Evolutionary conservation across 345 rosid genomes (phyloP).

Genomic region (Hirschfeldia incana): DNA sequence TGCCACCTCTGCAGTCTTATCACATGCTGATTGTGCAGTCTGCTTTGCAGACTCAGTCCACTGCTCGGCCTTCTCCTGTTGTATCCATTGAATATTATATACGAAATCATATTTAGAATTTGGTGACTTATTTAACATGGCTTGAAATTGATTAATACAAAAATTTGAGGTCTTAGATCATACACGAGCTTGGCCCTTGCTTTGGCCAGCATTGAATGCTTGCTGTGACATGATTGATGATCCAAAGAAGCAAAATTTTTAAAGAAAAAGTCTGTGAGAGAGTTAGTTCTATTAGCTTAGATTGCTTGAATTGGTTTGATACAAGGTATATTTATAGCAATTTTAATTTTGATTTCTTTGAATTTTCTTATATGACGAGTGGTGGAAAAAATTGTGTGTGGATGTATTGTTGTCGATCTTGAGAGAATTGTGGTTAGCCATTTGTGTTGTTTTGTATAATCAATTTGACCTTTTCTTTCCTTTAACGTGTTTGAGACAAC

Average conservation of each 20-base stretch:
- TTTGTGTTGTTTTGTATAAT: slow-evolving; percentile 16
- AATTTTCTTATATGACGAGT: not conserved
- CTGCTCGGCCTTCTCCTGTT: slow-evolving; percentile 38
- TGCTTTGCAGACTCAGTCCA: slow-evolving; percentile 41
- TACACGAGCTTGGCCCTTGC: slow-evolving; percentile 34
- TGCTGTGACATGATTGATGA: slow-evolving; percentile 38
- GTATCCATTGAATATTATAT: not conserved
- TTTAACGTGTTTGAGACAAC: not conserved
- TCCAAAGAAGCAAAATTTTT: not conserved
- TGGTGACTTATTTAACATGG: not conserved
- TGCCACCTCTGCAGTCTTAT: slow-evolving; percentile 30
- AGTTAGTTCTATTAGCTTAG: slow-evolving; percentile 7
- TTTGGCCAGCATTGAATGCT: slow-evolving; percentile 36
- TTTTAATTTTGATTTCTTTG: not conserved
- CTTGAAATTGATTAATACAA: not conserved
- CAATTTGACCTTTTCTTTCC: slow-evolving; percentile 9
- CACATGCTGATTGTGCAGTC: slow-evolving; percentile 35
- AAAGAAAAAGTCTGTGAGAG: not conserved
- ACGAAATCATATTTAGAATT: slow-evolving; percentile 1
- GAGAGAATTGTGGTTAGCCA: slow-evolving; percentile 34
- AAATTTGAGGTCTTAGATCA: not conserved
- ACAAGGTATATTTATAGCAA: slow-evolving; percentile 17
- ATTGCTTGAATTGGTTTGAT: slow-evolving; percentile 23
- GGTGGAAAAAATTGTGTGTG: slow-evolving; percentile 16
- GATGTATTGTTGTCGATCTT: slow-evolving; percentile 18